Evolutionary conservation across 495 filamentous ascomycete genomes (phyloP).

Genomic region (Hypoxylon perforatum): DNA sequence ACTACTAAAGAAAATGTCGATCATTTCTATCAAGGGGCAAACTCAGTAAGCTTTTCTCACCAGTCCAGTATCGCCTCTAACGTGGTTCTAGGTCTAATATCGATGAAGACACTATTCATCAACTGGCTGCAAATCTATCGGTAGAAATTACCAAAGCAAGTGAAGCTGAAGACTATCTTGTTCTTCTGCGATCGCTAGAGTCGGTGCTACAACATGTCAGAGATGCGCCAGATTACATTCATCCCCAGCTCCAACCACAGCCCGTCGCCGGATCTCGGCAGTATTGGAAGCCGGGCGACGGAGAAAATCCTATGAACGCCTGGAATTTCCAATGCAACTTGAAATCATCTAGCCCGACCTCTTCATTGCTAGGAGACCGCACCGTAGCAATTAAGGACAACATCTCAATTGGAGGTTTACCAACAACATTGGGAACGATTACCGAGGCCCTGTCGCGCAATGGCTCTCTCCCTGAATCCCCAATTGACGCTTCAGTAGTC

Average conservation of each 20-base stretch:
- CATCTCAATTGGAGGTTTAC: conserved; percentile 21
- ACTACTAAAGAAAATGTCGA: conserved; percentile 1
- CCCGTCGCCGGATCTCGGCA: conserved; percentile 19
- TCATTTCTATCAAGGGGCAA: conserved; percentile 2
- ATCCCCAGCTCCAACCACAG: conserved; percentile 38
- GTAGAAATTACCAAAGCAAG: conserved; percentile 27
- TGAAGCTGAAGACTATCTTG: conserved; percentile 44
- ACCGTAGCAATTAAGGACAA: conserved; percentile 20
- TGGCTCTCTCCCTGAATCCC: conserved; percentile 3
- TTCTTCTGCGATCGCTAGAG: conserved; percentile 46
- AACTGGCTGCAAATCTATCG: conserved; percentile 28
- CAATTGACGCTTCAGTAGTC: conserved; percentile 19
- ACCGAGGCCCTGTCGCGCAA: conserved; percentile 11
- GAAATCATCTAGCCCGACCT: conserved; percentile 29
- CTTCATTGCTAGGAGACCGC: conserved; percentile 3
- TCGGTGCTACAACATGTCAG: conserved; percentile 36
- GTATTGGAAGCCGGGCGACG: conserved; percentile 40
- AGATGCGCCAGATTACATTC: conserved; percentile 44
- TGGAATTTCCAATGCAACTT: conserved; percentile 49
- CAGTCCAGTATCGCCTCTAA: conserved; percentile 1
- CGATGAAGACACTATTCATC: conserved; percentile 18
- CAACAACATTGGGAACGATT: conserved; percentile 19
- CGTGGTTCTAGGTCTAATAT: conserved; percentile 30
- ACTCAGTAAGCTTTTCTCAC: conserved; percentile 33
- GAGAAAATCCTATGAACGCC: conserved; percentile 47